Percentiles rank a stretch among this genome's conserved stretches.
phyloP scores from a whole-genome alignment of 2,329 filamentous ascomycete genomes.

The Beauveria australis region DNA sequence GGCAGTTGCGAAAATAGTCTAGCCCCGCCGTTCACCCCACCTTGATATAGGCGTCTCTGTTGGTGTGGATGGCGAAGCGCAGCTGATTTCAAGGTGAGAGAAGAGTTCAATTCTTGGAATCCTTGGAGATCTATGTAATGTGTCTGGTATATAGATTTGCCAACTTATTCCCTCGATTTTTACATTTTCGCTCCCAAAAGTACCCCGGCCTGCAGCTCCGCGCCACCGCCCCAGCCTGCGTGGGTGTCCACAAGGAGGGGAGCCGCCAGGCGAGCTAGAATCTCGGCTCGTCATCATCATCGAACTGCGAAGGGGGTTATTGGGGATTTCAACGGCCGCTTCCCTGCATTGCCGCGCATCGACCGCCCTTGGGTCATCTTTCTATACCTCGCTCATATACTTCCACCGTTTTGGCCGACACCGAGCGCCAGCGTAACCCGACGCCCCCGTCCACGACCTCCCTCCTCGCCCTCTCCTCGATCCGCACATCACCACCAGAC shows the following conservation, averaged over 20 bases:
- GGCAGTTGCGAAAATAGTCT: conserved; percentile 2
- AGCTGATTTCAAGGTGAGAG: background rate
- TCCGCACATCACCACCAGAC: background rate
- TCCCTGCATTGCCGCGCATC: background rate
- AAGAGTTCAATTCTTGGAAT: too few species aligned
- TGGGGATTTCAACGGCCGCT: background rate
- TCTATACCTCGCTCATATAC: background rate
- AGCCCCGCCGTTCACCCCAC: conserved; percentile 10
- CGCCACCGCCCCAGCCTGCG: conserved; percentile 9
- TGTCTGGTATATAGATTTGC: too few species aligned
- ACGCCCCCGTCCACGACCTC: background rate
- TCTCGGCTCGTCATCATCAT: conserved; percentile 7
- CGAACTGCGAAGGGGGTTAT: background rate
- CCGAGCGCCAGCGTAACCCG: background rate
- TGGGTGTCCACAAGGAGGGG: conserved; percentile 9
- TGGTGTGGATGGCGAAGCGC: background rate
- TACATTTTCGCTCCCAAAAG: background rate
- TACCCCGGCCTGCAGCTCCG: background rate
- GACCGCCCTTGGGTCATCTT: background rate
- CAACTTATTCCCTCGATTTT: too few species aligned
- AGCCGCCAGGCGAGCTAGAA: background rate
- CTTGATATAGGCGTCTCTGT: background rate
- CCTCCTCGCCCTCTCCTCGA: background rate
- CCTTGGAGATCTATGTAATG: too few species aligned
- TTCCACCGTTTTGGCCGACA: background rate